These are phyloP conservation scores for Neofusicoccum kwambonambiense DNA, from an alignment of 2,329 filamentous ascomycete genomes.

Conservation along the genomic window DNA sequence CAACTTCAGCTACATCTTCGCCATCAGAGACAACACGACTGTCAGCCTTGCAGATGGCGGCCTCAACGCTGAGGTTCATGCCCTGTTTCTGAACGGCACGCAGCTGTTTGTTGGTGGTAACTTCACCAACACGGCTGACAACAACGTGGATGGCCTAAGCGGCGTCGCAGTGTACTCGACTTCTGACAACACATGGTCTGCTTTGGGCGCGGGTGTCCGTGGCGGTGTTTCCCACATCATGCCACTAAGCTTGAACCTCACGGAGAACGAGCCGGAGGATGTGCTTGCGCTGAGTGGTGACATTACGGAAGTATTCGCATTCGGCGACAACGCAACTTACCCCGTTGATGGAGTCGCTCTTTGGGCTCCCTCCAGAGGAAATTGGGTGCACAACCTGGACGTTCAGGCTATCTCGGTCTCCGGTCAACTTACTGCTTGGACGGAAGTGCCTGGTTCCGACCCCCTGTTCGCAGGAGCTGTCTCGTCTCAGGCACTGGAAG, in stretches of 20 bases:
- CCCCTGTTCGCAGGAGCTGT: conserved; percentile 83
- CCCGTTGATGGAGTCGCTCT: conserved; percentile 75
- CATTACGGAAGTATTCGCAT: conserved; percentile 71
- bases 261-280: conserved; percentile 63
- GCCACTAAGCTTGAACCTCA: conserved; percentile 76
- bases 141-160: conserved; percentile 62
- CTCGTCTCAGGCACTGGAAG: conserved; percentile 69
- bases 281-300: conserved; percentile 78
- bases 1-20: conserved; percentile 73
- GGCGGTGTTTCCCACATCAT: conserved; percentile 74
- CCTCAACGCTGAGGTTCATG: conserved; percentile 74
- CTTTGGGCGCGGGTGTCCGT: conserved; percentile 83
- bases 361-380: conserved; percentile 81
- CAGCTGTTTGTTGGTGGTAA: conserved; percentile 77
- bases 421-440: conserved; percentile 70
- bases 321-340: conserved; percentile 61
- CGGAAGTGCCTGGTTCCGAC: conserved; percentile 62
- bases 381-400: conserved; percentile 81
- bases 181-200: conserved; percentile 66
- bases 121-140: conserved; percentile 72
- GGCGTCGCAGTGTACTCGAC: conserved; percentile 77
- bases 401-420: conserved; percentile 63
- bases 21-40: conserved; percentile 63
- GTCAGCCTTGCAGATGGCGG: conserved; percentile 67
- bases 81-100: conserved; percentile 66